Evolutionary conservation across 768 basidiomycete genomes (phyloP), one percentile per base, ranked within the genome.

Genomic region (Lentinula edodes): DNA sequence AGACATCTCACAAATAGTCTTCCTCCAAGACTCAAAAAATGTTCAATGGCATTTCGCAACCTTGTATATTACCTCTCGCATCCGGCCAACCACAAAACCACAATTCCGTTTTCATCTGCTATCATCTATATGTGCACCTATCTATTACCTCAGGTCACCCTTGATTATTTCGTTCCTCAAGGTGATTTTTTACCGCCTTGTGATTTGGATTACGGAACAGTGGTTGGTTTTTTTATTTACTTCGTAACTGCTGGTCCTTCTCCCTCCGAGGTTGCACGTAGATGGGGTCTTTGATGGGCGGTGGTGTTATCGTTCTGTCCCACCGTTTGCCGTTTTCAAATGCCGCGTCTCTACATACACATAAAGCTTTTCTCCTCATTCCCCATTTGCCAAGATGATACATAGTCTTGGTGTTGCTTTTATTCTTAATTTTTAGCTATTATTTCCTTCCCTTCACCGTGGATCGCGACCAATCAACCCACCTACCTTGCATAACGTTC

Each of bases 51-150:
- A 51, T 59, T 46, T 32, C 35, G 18, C 56, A 48, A 20, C 28
- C 18, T 56, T 56, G 55, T 56, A 56, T 41, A 56, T 41, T 42
- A 56, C 23, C 55, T 41, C 38, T 43, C 55, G 55, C 55, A 56
- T 56, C 38, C 36, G 15, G 9, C 41, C 41, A 56, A 15, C 28
- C 0, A 54, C 41, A 0, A 54, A 54, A 38, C 36, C n/a, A 38
- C 39, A 20, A 39, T 28, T 28, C 13, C 12, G 9, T 15, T 28
- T 56, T 41, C 28, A 28, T 23, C 41, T 56, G 55, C 55, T 56
- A 43, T 56, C 39, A 45, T 56, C 55, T 56, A 56, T 13, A 41
- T 51, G 41, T 43, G 46, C 2, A 23, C 16, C 57, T 46, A 16
- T 32, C 32, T 34, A 28, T 50, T 50, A 32, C 46, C 58, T 51